Evolutionary conservation across 225 moss, liverwort and hornwort genomes (phyloP), one percentile per base, ranked within the genome.

Genomic region (Polytrichum formosum): DNA sequence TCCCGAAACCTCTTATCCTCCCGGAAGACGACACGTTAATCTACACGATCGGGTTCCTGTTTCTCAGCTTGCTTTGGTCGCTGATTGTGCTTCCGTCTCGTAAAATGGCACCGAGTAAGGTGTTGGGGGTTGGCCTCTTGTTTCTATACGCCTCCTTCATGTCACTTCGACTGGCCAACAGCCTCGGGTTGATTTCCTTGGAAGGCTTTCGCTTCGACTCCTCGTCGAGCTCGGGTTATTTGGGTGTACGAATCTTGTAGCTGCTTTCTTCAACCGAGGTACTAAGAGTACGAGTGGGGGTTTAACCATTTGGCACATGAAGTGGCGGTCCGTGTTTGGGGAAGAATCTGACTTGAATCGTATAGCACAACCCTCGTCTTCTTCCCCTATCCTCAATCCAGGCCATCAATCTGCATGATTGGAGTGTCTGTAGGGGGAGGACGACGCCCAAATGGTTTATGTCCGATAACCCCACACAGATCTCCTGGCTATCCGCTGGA

Each of bases 11-110:
- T 21, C 94, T 90, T 33, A 64, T 67, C 5, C 70, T 98, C 7
- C 97, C 92, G 1, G 80, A 90, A 28, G 97, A 98, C 67, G 63
- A 83, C 55, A 90, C 78, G 35, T 64, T 98, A 16, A 92, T 91
- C 25, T 82, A 88, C 37, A 98, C 97, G 0, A 71, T 94, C 26
- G 89, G 90, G 8, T 94, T 98, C 75, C 83, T 98, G 65, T 88
- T 98, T 37, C 75, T 84, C 54, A 94, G 88, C 59, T 75, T 98
- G 54, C 46, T 91, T 5, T 98, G 97, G 92, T 88, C 90, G 19
- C 67, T 98, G 30, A 28, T 75, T 67, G 77, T 91, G 64, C 64
- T 98, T 20, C 92, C 89, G 0, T 73, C 81, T 5, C 66, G 82
- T 10, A 82, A 83, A 19, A 98, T 94, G 97, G 73, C 66, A 63